These are phyloP conservation scores for Scutellaria minor DNA, from an alignment of 257 asterid species.

Conservation along the genomic window DNA sequence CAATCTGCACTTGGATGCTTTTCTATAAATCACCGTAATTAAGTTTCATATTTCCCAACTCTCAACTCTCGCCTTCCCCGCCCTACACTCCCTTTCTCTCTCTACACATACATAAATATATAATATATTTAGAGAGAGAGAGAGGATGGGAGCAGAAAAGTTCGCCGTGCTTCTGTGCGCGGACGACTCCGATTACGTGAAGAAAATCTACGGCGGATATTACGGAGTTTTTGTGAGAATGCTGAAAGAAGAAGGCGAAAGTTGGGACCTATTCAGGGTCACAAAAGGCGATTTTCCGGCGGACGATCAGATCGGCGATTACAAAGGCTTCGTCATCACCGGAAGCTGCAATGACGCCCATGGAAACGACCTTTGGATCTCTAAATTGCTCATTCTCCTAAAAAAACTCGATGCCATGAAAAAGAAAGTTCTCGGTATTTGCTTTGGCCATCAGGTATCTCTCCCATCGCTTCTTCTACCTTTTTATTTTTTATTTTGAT, in stretches of 20 bases:
- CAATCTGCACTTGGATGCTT: too few species aligned
- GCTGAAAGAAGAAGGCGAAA: conserved; percentile 89
- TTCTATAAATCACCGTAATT: not conserved
- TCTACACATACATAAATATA: conserved; percentile 20
- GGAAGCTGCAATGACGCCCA: conserved; percentile 95
- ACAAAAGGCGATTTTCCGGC: conserved; percentile 76
- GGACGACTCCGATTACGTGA: conserved; percentile 90
- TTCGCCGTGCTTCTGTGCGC: conserved; percentile 85
- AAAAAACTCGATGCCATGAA: conserved; percentile 64
- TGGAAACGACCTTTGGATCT: conserved; percentile 82
- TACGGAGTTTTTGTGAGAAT: conserved; percentile 80
- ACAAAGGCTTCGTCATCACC: conserved; percentile 82
- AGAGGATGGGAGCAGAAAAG: conserved; percentile 64
- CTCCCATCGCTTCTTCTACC: too few species aligned
- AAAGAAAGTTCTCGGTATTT: conserved; percentile 78
- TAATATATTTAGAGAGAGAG: not conserved
- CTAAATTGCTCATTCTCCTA: conserved; percentile 54
- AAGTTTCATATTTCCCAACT: not conserved
- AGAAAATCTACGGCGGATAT: conserved; percentile 83
- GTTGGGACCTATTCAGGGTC: conserved; percentile 72
- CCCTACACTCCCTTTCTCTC: conserved; percentile 35
- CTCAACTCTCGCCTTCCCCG: conserved; percentile 20
- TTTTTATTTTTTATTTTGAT: too few species aligned
- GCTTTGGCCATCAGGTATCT: conserved; percentile 89
- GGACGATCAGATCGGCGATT: conserved; percentile 64